Conservation (phyloP, 768 basidiomycete species). For the Hypholoma sublateritium region DNA sequence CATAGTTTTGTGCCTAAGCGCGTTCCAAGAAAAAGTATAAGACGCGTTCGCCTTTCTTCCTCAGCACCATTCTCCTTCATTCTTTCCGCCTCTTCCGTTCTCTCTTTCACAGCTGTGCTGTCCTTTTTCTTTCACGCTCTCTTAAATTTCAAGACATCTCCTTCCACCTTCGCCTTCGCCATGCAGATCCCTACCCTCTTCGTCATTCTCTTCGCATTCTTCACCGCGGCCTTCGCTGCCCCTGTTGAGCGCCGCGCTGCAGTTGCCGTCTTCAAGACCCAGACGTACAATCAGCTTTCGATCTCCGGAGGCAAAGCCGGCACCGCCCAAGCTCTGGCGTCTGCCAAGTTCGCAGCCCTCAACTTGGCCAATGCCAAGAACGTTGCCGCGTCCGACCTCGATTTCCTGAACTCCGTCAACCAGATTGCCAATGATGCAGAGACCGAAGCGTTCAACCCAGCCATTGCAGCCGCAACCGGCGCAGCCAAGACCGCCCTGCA, state of each 20-base stretch:
- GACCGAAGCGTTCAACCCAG: conserved; percentile 8
- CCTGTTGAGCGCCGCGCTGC: conserved; percentile 10
- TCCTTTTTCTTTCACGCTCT: background rate
- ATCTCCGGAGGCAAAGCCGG: conserved; percentile 13
- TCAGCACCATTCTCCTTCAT: background rate
- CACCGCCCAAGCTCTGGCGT: conserved; percentile 9
- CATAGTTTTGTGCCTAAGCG: conserved; percentile 3
- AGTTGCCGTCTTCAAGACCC: conserved; percentile 8
- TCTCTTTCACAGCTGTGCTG: conserved; percentile 9
- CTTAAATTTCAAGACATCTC: background rate
- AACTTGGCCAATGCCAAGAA: conserved; percentile 10
- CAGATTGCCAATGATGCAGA: conserved; percentile 13
- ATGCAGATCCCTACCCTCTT: conserved; percentile 11
- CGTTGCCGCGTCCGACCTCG: conserved; percentile 7
- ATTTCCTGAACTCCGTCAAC: conserved; percentile 15
- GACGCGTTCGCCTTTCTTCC: background rate
- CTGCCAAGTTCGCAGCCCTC: conserved; percentile 7
- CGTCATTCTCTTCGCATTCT: conserved; percentile 7
- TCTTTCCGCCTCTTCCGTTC: background rate
- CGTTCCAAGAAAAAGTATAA: background rate
- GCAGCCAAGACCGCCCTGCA: conserved; percentile 8
- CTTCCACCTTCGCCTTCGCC: background rate
- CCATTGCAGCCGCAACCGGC: conserved; percentile 4
- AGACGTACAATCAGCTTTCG: conserved; percentile 13
- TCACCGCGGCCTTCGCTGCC: conserved; percentile 7